Conservation (phyloP, 306 rosid genomes). For the Hippophae tibetana region DNA sequence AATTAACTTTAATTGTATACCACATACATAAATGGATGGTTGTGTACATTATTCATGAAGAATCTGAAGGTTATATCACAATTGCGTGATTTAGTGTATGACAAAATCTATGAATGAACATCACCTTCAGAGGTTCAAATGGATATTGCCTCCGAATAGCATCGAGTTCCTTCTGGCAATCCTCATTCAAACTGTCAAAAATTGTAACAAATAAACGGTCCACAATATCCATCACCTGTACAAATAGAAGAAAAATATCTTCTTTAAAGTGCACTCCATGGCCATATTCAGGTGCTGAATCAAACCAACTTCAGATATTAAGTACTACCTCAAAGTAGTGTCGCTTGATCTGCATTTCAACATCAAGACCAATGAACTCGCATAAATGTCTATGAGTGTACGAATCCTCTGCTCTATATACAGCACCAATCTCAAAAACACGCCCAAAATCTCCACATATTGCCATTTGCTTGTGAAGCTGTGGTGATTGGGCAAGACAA, state of each 20-base stretch:
- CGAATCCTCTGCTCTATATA: constrained; percentile 86
- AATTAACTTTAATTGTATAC: neutral
- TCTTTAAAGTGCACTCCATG: constrained; percentile 11
- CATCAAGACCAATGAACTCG: constrained; percentile 89
- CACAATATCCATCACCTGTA: constrained; percentile 81
- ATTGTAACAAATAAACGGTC: constrained; percentile 62
- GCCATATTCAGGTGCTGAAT: constrained; percentile 11
- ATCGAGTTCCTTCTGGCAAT: constrained; percentile 61
- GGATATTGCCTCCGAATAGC: constrained; percentile 76
- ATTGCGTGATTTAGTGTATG: neutral
- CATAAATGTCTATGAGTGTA: constrained; percentile 86
- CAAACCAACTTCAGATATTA: neutral
- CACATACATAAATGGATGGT: too few species aligned
- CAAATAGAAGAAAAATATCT: constrained; percentile 8
- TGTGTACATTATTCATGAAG: too few species aligned
- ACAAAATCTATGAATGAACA: neutral
- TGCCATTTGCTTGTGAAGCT: constrained; percentile 93
- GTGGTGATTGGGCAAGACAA: constrained; percentile 95
- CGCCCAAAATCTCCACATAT: constrained; percentile 79
- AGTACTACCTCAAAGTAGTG: constrained; percentile 74
- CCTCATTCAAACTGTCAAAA: constrained; percentile 59
- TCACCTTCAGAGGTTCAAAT: constrained; percentile 85
- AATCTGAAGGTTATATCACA: neutral
- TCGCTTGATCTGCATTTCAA: constrained; percentile 79
- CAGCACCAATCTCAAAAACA: constrained; percentile 84